Evolutionary conservation across 805 yeast genomes (phyloP), one percentile per base, ranked within the genome.

Genomic region (Ogataea saltuana): DNA sequence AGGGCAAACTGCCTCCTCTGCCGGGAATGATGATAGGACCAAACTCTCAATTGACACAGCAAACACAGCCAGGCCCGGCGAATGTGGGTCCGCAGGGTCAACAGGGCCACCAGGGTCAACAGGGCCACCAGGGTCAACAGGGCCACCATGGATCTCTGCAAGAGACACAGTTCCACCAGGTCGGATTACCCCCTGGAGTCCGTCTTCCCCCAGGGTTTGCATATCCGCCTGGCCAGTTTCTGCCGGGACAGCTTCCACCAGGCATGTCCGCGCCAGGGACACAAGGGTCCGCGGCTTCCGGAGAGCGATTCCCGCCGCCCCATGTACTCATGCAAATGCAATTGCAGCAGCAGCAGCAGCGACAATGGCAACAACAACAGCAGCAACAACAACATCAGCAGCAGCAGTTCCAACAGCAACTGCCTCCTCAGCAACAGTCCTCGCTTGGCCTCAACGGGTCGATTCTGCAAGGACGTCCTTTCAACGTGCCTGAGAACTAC

Each of bases 1-100:
- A 59, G 34, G 63, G 63, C 1, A 59, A 55, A 23, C 39, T 59
- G 41, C 62, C 63, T 3, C 63, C 63, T 5, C 40, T 58, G 13
- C 61, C 63, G 8, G 57, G 57, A 6, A 54, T 56, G 59, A 45
- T 51, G 19, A n/a, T 31, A 15, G 16, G 17, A 20, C 30, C 42
- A 22, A 3, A n/a, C 11, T 19, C 20, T 7, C 34, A 33, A 28
- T 15, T 23, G 0, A 33, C 43, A 4, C n/a, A n/a, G n/a, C n/a
- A n/a, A n/a, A n/a, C n/a, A n/a, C n/a, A n/a, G n/a, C 49, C 48
- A 10, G 42, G 22, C 16, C 36, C 32, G 35, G 35, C 40, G 37
- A 20, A 33, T 21, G 26, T 33, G 35, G 36, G 36, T 20, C 38
- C 38, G 38, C 37, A n/a, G 28, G 37, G 37, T 9, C 4, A 22